Evolutionary conservation across 1,139 yeast species (phyloP).

Genomic region (Pichia terricola): DNA sequence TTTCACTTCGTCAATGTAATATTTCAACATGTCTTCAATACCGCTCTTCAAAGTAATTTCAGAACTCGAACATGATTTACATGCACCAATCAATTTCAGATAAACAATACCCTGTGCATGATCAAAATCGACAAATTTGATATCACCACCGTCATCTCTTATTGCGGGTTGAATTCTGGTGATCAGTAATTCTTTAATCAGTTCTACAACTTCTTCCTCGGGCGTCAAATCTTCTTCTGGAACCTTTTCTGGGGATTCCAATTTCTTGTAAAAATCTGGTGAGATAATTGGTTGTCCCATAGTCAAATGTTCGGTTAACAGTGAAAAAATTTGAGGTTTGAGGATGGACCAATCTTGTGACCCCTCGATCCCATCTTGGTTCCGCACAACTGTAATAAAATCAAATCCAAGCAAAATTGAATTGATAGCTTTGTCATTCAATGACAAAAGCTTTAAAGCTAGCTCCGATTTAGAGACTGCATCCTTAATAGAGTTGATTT

Average conservation of each 20-base stretch:
- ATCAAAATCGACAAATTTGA: slow-evolving; percentile 59
- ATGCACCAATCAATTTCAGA: slow-evolving; percentile 64
- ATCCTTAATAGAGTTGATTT: slow-evolving; percentile 46
- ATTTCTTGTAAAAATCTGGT: slow-evolving; percentile 26
- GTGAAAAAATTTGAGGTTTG: slow-evolving; percentile 81
- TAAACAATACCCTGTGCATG: slow-evolving; percentile 58
- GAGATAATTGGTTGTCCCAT: slow-evolving; percentile 59
- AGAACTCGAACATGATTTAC: slow-evolving; percentile 70
- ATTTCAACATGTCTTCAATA: slow-evolving; percentile 72
- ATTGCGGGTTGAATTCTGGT: slow-evolving; percentile 94
- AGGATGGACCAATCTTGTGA: slow-evolving; percentile 54
- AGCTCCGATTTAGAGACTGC: slow-evolving; percentile 39
- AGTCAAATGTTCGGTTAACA: slow-evolving; percentile 74
- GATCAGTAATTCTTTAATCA: slow-evolving; percentile 88
- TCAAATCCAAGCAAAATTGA: slow-evolving; percentile 47
- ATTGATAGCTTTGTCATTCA: slow-evolving; percentile 34
- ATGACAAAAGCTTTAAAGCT: slow-evolving; percentile 41
- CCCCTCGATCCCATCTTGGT: slow-evolving; percentile 23
- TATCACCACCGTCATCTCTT: slow-evolving; percentile 80
- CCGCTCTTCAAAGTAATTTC: slow-evolving; percentile 71
- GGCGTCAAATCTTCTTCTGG: slow-evolving; percentile 35
- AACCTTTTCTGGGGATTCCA: slow-evolving; percentile 9
- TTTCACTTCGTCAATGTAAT: slow-evolving; percentile 71
- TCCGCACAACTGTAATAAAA: slow-evolving; percentile 60
- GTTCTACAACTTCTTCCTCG: slow-evolving; percentile 71